phyloP scores from a whole-genome alignment of 352 stramenopile species.

The Phytophthora ramorum region DNA sequence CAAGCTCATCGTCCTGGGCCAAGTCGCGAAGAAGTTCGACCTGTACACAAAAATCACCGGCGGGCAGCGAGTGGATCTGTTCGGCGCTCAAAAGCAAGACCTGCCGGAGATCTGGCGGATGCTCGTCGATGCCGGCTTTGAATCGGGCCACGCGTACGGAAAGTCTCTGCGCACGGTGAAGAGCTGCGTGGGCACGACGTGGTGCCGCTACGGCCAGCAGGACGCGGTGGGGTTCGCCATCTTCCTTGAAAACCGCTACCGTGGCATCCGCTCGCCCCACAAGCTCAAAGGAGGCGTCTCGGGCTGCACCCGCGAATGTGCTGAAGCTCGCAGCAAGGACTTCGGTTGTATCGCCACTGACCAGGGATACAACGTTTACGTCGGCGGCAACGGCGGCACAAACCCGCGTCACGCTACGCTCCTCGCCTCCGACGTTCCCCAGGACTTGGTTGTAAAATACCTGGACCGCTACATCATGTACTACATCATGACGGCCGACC shows the following conservation, averaged over 20 bases:
- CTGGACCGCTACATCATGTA: constrained; percentile 93
- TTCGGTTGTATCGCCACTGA: constrained; percentile 95
- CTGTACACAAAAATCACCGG: constrained; percentile 96
- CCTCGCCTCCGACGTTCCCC: constrained; percentile 55
- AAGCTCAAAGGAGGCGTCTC: constrained; percentile 93
- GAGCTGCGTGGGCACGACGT: constrained; percentile 93
- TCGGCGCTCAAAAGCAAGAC: constrained; percentile 92
- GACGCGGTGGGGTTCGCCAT: constrained; percentile 93
- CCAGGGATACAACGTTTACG: constrained; percentile 92
- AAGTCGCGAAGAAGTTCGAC: constrained; percentile 90
- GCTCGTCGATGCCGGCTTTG: constrained; percentile 90
- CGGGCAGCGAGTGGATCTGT: constrained; percentile 93
- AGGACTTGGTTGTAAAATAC: constrained; percentile 85
- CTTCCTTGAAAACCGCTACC: constrained; percentile 93
- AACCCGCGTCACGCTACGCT: constrained; percentile 86
- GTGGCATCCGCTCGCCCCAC: constrained; percentile 91
- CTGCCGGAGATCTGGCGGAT: constrained; percentile 93
- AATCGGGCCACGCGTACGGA: constrained; percentile 93
- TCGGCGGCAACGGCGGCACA: constrained; percentile 89
- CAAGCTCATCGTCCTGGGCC: constrained; percentile 90
- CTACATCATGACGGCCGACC: constrained; percentile 86
- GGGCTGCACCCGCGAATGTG: constrained; percentile 92
- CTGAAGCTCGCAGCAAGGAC: constrained; percentile 92
- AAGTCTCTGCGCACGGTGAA: constrained; percentile 94
- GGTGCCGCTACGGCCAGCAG: constrained; percentile 93